A percentile compares a stretch with the other conserved stretches of the same genome.
Conservation (phyloP, 495 filamentous ascomycete species). For the Thermothielavioides terrestris region DNA sequence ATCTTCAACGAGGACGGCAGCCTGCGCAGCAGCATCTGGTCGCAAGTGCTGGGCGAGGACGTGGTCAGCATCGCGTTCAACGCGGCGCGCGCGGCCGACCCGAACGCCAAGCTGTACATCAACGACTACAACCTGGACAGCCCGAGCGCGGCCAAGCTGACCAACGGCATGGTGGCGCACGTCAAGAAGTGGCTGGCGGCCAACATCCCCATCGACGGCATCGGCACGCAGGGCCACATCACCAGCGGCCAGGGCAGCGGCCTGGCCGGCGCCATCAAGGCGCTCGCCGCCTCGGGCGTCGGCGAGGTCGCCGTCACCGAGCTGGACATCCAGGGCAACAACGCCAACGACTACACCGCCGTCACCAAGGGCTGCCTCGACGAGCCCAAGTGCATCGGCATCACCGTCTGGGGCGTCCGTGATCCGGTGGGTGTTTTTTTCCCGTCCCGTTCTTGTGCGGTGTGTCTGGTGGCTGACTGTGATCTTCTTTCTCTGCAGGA, state of each 20-base stretch:
- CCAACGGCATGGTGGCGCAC: slow-evolving; percentile 51
- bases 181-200: slow-evolving; percentile 58
- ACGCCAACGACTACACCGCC: slow-evolving; percentile 51
- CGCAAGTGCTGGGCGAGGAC: slow-evolving; percentile 48
- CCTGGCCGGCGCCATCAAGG: slow-evolving; percentile 44
- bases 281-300: slow-evolving; percentile 45
- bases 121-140: slow-evolving; percentile 59
- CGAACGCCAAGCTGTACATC: slow-evolving; percentile 54
- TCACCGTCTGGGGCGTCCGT: slow-evolving; percentile 70
- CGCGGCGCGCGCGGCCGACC: slow-evolving; percentile 50
- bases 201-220: slow-evolving; percentile 66
- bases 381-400: slow-evolving; percentile 58
- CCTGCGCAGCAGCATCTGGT: slow-evolving; percentile 50
- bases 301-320: slow-evolving; percentile 56
- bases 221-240: slow-evolving; percentile 59
- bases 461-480: not conserved
- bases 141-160: slow-evolving; percentile 41
- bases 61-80: slow-evolving; percentile 54
- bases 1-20: slow-evolving; percentile 57
- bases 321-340: slow-evolving; percentile 54
- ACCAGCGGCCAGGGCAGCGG: slow-evolving; percentile 37
- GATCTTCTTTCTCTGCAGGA: slow-evolving; percentile 28
- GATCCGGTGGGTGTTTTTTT: slow-evolving; percentile 43
- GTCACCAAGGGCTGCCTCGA: slow-evolving; percentile 57
- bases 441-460: not conserved